Evolutionary conservation across 2,329 filamentous ascomycete genomes (phyloP).

Genomic region (Setomelanomma holmii): DNA sequence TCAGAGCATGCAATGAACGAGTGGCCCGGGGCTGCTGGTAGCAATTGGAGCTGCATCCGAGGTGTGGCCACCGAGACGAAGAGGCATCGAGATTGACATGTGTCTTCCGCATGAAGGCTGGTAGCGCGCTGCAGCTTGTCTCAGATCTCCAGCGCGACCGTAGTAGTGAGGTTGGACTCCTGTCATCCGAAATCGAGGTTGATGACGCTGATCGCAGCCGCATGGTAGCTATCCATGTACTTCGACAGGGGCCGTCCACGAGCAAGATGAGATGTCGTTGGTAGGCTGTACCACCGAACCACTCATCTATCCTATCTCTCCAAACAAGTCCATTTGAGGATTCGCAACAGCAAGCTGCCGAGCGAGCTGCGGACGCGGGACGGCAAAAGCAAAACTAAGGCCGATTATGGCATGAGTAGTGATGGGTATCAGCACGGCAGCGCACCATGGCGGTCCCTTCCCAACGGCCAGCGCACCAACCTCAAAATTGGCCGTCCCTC

Average conservation of each 20-base stretch:
- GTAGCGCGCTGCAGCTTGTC: conserved; percentile 19
- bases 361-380: conserved; percentile 18
- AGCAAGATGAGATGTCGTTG: conserved; percentile 21
- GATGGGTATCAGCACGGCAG: conserved; percentile 14
- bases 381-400: conserved; percentile 28
- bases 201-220: conserved; percentile 18
- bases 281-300: conserved; percentile 13
- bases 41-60: conserved; percentile 18
- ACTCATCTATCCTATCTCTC: conserved; percentile 19
- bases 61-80: conserved; percentile 11
- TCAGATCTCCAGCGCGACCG: conserved; percentile 18
- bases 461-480: conserved; percentile 2
- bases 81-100: conserved; percentile 19
- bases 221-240: conserved; percentile 11
- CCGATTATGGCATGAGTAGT: conserved; percentile 1
- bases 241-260: conserved; percentile 22
- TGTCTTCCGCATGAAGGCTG: conserved; percentile 18
- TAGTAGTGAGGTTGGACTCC: conserved; percentile 17
- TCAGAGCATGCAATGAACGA: conserved; percentile 34
- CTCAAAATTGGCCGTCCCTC: conserved; percentile 10
- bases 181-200: conserved; percentile 12
- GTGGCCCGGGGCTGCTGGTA: conserved; percentile 10
- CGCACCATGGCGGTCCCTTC: conserved; percentile 19
- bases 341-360: conserved; percentile 6
- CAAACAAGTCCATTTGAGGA: conserved; percentile 20